These are phyloP conservation scores for Taiozyma sp. DNA, from an alignment of 1,139 yeast species.

Conservation along the genomic window DNA sequence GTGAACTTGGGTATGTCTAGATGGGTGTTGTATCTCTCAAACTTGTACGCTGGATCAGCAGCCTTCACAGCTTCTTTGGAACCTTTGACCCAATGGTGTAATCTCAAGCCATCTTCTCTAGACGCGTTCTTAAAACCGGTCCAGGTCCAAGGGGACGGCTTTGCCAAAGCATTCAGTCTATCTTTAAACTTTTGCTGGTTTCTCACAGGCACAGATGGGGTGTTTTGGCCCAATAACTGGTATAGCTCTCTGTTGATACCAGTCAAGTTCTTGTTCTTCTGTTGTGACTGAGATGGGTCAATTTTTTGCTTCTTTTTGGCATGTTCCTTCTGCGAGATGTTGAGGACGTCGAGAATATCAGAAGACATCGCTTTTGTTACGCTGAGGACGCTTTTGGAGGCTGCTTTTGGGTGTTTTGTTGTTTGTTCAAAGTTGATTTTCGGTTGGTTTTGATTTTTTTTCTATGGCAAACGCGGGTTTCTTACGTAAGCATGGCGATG, in stretches of 20 bases:
- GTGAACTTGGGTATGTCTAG: slow-evolving; percentile 67
- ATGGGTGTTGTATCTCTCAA: slow-evolving; percentile 68
- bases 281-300: slow-evolving; percentile 16
- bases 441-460: background rate
- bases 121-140: slow-evolving; percentile 54
- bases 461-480: background rate
- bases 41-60: slow-evolving; percentile 54
- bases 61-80: slow-evolving; percentile 40
- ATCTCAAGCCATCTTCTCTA: slow-evolving; percentile 40
- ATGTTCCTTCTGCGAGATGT: slow-evolving; percentile 40
- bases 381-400: background rate
- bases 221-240: slow-evolving; percentile 82
- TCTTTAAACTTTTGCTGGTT: slow-evolving; percentile 58
- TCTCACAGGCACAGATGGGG: slow-evolving; percentile 73
- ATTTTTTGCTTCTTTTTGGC: slow-evolving; percentile 25
- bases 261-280: slow-evolving; percentile 13
- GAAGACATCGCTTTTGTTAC: slow-evolving; percentile 32
- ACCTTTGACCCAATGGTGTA: slow-evolving; percentile 89
- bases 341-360: slow-evolving; percentile 75
- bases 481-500: background rate
- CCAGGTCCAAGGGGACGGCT: slow-evolving; percentile 80
- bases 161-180: slow-evolving; percentile 50
- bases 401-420: background rate
- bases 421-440: background rate
- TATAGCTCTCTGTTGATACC: slow-evolving; percentile 92